phyloP scores from a whole-genome alignment of 2,329 filamentous ascomycete species.

The Macroventuria anomochaeta region DNA sequence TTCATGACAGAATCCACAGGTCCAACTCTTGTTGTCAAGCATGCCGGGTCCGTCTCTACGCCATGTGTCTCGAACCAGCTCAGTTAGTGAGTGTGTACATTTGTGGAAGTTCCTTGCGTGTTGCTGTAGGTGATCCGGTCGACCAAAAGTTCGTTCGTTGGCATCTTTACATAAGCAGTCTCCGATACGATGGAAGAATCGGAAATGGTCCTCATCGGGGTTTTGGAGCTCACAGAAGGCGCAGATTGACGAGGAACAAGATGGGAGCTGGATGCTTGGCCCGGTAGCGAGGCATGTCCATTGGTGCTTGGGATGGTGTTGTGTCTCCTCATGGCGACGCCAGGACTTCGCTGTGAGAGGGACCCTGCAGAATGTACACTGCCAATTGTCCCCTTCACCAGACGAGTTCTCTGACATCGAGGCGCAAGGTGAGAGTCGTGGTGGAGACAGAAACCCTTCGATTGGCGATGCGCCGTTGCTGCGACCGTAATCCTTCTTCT shows the following conservation, averaged over 20 bases:
- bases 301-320: constrained; percentile 42
- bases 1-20: constrained; percentile 42
- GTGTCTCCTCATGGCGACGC: constrained; percentile 48
- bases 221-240: constrained; percentile 40
- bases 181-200: constrained; percentile 34
- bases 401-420: constrained; percentile 7
- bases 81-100: constrained; percentile 23
- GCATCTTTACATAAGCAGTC: constrained; percentile 39
- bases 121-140: constrained; percentile 44
- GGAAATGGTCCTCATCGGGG: constrained; percentile 41
- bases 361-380: constrained; percentile 44
- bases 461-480: constrained; percentile 20
- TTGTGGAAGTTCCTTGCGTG: constrained; percentile 45
- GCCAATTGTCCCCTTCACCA: constrained; percentile 35
- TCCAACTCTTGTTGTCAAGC: constrained; percentile 29
- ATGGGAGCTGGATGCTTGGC: constrained; percentile 26
- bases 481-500: constrained; percentile 46
- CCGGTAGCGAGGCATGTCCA: constrained; percentile 45
- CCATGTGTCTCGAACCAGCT: constrained; percentile 39
- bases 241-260: constrained; percentile 25
- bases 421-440: constrained; percentile 12
- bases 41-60: constrained; percentile 28
- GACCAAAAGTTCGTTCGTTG: constrained; percentile 40
- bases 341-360: constrained; percentile 43
- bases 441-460: constrained; percentile 17